Evolutionary conservation across 331 rosid species (phyloP), one percentile per base, ranked within the genome.

Genomic region (Dryas integrifolia): DNA sequence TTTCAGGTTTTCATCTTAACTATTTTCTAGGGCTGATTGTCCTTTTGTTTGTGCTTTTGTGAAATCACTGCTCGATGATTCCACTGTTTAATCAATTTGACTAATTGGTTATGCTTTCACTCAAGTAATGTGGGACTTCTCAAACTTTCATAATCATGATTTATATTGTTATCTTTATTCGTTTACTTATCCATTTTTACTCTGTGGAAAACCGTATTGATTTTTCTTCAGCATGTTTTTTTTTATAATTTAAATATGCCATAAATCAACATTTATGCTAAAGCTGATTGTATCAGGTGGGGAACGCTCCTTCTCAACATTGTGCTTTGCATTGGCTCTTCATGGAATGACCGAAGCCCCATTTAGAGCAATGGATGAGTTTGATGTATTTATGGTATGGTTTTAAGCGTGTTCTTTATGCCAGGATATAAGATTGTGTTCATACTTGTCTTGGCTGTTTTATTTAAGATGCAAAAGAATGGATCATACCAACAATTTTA

Each of bases 341-440:
- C 98, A 94, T 82, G 92, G 86, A 60, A 89, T 94, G 98, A 91
- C 95, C 13, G 98, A 94, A 76, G 87, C 98, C 52, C 95, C 98
- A 41, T 94, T 94, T 73, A 86, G 97, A 66, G 97, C 98, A 18
- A 94, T 94, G 96, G 98, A 94, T 73, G 98, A 94, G 83, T 94
- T 94, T 76, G 98, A 94, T 77, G 98, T 94, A 74, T 94, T 89
- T 69, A 94, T 94, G 98, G 98, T 94, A 83, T n/a, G 63, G 48
- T 24, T 26, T 57, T 39, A 74, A 65, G 4, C 9, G 11, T 11
- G n/a, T 56, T 50, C 13, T 65, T 70, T 26, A 24, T 18, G 40
- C 47, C 47, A n/a, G 62, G 40, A 69, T 21, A 73, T 18, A 3
- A 2, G 24, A 58, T 62, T 5, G 3, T 5, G 60, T 26, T 77